phyloP scores from a whole-genome alignment of 2,329 filamentous ascomycete genomes.

The Penicillium sp. region DNA sequence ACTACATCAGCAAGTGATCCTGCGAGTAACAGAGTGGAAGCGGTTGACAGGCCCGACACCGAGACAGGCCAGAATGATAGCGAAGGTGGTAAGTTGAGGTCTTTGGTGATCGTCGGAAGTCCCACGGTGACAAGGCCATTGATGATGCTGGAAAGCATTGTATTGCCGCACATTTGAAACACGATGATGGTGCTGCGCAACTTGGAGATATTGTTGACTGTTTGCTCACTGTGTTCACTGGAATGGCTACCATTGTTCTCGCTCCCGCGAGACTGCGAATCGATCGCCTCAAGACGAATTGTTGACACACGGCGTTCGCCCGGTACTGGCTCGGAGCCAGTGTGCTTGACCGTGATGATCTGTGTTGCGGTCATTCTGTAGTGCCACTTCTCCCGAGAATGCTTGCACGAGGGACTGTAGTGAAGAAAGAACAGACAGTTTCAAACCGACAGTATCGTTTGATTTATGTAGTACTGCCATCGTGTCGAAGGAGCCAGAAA shows the following conservation, averaged over 20 bases:
- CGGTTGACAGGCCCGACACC: constrained; percentile 1
- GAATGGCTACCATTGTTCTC: neutral
- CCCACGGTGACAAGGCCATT: constrained; percentile 3
- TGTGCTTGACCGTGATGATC: constrained; percentile 1
- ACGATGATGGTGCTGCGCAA: neutral
- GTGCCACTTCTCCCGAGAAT: no score
- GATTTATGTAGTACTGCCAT: no score
- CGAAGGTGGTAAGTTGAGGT: neutral
- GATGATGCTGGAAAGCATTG: constrained; percentile 2
- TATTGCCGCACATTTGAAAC: constrained; percentile 1
- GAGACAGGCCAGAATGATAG: constrained; percentile 2
- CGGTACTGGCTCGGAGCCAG: neutral
- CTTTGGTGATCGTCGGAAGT: constrained; percentile 2
- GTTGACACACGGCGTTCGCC: neutral
- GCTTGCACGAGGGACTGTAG: no score
- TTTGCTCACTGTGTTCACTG: neutral
- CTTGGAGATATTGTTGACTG: neutral
- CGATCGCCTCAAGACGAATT: constrained; percentile 1
- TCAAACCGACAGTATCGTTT: no score
- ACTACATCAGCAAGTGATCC: constrained; percentile 6
- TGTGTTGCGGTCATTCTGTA: neutral
- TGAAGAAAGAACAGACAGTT: no score
- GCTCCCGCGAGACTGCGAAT: neutral
- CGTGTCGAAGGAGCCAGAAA: neutral
- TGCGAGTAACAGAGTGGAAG: constrained; percentile 8